Percentiles rank a stretch among this genome's conserved stretches.
These are phyloP conservation scores for Uncinocarpus reesii DNA, from an alignment of 2,329 filamentous ascomycete genomes.

Conservation along the genomic window DNA sequence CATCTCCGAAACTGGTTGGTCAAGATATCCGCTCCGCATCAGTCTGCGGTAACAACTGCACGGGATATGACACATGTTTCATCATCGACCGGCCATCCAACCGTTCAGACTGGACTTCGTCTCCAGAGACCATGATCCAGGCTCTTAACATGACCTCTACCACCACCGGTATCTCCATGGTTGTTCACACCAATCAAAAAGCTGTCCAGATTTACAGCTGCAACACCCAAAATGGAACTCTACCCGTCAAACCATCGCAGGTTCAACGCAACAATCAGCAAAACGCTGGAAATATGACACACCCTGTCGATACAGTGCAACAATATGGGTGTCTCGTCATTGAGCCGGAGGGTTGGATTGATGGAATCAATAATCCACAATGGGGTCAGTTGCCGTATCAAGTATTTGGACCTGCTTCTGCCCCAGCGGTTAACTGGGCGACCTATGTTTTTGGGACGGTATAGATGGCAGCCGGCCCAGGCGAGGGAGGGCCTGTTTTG, in stretches of 20 bases:
- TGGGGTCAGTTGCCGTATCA: conserved; percentile 55
- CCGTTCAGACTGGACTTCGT: conserved; percentile 22
- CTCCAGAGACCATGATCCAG: conserved; percentile 28
- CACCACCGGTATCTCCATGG: conserved; percentile 68
- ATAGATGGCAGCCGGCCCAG: conserved; percentile 17
- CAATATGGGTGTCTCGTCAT: conserved; percentile 79
- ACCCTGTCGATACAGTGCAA: conserved; percentile 37
- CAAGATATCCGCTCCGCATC: conserved; percentile 53
- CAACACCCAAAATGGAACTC: conserved; percentile 59
- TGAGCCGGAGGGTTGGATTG: conserved; percentile 89
- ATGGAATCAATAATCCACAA: conserved; percentile 81
- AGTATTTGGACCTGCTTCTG: conserved; percentile 34
- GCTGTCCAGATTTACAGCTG: conserved; percentile 86
- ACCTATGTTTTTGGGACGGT: conserved; percentile 38
- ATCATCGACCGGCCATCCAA: conserved; percentile 36
- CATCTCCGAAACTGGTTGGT: conserved; percentile 66
- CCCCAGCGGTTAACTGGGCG: conserved; percentile 35
- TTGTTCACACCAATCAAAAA: conserved; percentile 72
- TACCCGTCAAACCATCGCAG: conserved; percentile 35
- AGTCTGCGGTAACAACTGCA: conserved; percentile 72
- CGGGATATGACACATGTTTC: conserved; percentile 62
- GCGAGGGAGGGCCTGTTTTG: not conserved
- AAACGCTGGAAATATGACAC: conserved; percentile 36
- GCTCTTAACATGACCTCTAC: conserved; percentile 56
- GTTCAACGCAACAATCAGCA: conserved; percentile 46